Percentiles rank a stretch among this genome's conserved stretches.
Evolutionary conservation across 2,329 filamentous ascomycete genomes (phyloP).

Genomic region (Venturia oleaginea): DNA sequence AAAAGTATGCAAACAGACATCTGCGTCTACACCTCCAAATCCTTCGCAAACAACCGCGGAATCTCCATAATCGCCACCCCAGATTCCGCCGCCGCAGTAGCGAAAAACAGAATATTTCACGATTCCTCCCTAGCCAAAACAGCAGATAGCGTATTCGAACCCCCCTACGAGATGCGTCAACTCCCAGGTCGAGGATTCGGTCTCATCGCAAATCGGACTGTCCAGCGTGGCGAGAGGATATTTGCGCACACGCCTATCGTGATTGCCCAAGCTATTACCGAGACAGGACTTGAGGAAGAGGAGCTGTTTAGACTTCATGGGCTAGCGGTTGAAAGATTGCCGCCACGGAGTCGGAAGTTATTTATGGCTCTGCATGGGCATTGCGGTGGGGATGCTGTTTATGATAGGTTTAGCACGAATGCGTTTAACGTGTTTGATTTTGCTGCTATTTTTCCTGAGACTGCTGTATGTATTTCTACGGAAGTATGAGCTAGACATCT

Average conservation of each 20-base stretch:
- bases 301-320: not conserved
- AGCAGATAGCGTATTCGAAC: conserved; percentile 5
- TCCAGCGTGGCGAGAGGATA: conserved; percentile 12
- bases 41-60: conserved; percentile 13
- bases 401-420: conserved; percentile 15
- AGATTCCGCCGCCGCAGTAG: not conserved
- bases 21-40: conserved; percentile 12
- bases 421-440: conserved; percentile 8
- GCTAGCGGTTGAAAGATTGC: conserved; percentile 10
- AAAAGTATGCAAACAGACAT: not conserved
- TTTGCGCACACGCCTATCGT: conserved; percentile 12
- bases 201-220: conserved; percentile 7
- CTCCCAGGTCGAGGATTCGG: conserved; percentile 14
- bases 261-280: conserved; percentile 4
- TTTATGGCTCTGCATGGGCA: conserved; percentile 13
- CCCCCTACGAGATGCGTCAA: not conserved
- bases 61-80: conserved; percentile 12
- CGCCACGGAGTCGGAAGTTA: not conserved
- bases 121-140: not conserved
- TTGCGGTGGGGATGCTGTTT: conserved; percentile 10
- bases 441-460: conserved; percentile 12
- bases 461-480: not conserved
- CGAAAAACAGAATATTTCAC: not conserved
- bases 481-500: not conserved
- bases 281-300: not conserved